These are phyloP conservation scores for Nepenthes gracilis DNA, from an alignment of 148 eudicot species.

Conservation along the genomic window DNA sequence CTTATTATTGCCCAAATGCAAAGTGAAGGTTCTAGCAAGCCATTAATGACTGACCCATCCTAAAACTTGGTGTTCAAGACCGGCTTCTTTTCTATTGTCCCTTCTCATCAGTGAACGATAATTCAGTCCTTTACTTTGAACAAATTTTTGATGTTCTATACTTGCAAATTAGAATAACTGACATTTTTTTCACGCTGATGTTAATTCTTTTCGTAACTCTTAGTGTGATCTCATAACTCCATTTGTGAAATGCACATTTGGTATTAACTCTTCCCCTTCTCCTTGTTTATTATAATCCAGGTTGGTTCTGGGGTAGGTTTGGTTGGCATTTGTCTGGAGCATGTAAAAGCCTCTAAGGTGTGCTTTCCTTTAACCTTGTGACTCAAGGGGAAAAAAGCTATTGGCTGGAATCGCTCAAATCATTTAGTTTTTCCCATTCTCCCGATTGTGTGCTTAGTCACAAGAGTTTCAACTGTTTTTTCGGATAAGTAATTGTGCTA, in stretches of 20 bases:
- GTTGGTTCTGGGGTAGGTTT: slow-evolving; percentile 95
- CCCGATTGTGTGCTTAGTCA: too few species aligned
- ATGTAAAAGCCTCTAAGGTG: slow-evolving; percentile 71
- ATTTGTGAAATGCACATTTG: not conserved
- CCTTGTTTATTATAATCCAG: slow-evolving; percentile 26
- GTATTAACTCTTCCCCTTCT: not conserved
- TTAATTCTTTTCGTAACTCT: not conserved
- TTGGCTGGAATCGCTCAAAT: too few species aligned
- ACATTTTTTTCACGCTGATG: not conserved
- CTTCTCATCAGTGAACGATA: too few species aligned
- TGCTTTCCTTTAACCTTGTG: slow-evolving; percentile 2
- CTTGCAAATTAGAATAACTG: not conserved
- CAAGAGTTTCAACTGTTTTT: not conserved
- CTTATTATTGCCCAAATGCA: too few species aligned
- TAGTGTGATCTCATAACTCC: not conserved
- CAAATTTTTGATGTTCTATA: not conserved
- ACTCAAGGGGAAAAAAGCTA: not conserved
- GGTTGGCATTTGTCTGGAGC: slow-evolving; percentile 76
- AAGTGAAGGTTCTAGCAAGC: too few species aligned
- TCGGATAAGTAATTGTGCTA: not conserved
- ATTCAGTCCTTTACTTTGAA: too few species aligned
- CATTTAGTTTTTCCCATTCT: too few species aligned
- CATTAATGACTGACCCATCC: not conserved
- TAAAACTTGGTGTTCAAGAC: not conserved
- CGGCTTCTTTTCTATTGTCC: too few species aligned